Evolutionary conservation across 129 eudicot genomes (phyloP), one percentile per base, ranked within the genome.

Genomic region (Pseudognaphalium luteoalbum): DNA sequence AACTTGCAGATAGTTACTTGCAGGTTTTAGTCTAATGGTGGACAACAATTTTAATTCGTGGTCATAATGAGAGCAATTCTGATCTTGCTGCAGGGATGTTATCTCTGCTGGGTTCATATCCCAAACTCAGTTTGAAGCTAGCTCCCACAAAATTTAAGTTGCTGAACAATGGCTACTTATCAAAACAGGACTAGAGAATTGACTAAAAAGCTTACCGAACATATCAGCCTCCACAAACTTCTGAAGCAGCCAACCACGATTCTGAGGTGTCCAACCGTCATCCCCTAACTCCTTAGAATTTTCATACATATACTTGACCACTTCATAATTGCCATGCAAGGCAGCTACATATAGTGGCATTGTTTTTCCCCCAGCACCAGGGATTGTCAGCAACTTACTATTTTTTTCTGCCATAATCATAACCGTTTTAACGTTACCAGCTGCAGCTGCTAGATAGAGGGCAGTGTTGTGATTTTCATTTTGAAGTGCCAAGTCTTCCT

Each of bases 381-480:
- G 72, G 6, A 85, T 75, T 41, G 42, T 47, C 21, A 33, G 57
- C 69, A 85, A 63, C 3, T 17, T 21, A 4, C 22, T 34, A 28
- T 84, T 75, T 15, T 6, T 62, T 21, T 42, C 44, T 5, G 71
- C 33, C 79, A 84, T 69, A 10, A 71, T 50, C 32, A 47, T 64
- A 16, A 74, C 84, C 0, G 77, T 71, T 34, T 52, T 30, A 7
- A 69, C 10, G 4, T 47, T 75, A 5, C 84, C 81, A 4, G 84
- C 70, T 12, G 81, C 84, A 0, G 84, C 80, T 22, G 87, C 87
- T 35, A 82, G 66, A 54, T 70, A 82, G 3, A 82, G 41, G n/a
- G 85, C 82, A 0, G 85, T 76, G 41, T 82, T 75, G 11, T 15
- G 17, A 56, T 68, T 7, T 14, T 74, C 70, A 35, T 83, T 86